These are phyloP conservation scores for Avena atlantica DNA, from an alignment of 176 grass and related monocot species.

Conservation along the genomic window DNA sequence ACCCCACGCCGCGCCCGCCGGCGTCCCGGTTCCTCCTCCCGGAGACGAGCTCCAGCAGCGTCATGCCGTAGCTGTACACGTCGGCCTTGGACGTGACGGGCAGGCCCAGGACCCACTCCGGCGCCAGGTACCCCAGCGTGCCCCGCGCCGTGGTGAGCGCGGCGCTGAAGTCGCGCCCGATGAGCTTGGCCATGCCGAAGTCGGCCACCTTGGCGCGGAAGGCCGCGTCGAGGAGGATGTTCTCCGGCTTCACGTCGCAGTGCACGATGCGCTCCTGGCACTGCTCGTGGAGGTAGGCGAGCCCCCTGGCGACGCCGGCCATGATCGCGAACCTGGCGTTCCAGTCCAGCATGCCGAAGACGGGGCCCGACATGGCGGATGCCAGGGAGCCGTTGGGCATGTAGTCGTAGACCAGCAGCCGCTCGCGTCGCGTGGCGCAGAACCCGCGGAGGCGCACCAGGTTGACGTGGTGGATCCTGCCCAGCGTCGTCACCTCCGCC, in stretches of 20 bases:
- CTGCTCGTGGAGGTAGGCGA: constrained; percentile 58
- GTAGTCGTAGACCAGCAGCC: constrained; percentile 53
- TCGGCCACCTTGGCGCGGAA: constrained; percentile 54
- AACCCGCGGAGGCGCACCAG: constrained; percentile 51
- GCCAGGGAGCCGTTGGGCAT: constrained; percentile 58
- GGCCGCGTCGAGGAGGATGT: constrained; percentile 46
- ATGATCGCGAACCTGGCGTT: constrained; percentile 45
- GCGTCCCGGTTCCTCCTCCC: constrained; percentile 55
- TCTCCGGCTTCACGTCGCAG: constrained; percentile 64
- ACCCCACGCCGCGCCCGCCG: constrained; percentile 12
- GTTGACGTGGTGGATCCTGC: constrained; percentile 53
- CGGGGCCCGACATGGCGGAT: constrained; percentile 16
- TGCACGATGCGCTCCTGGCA: constrained; percentile 57
- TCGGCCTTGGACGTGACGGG: constrained; percentile 54
- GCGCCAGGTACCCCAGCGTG: constrained; percentile 60
- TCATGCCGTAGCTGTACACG: constrained; percentile 65
- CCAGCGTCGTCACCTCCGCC: constrained; percentile 18
- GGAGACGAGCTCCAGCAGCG: constrained; percentile 57
- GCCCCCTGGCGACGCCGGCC: constrained; percentile 40
- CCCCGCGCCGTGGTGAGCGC: constrained; percentile 56
- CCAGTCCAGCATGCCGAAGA: constrained; percentile 45
- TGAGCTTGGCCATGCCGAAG: constrained; percentile 64
- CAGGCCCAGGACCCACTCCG: constrained; percentile 57
- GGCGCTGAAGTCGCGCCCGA: constrained; percentile 45
- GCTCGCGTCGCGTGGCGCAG: constrained; percentile 40